Evolutionary conservation across 2,329 filamentous ascomycete species (phyloP), one percentile per base, ranked within the genome.

Genomic region (Pseudocercospora musae): DNA sequence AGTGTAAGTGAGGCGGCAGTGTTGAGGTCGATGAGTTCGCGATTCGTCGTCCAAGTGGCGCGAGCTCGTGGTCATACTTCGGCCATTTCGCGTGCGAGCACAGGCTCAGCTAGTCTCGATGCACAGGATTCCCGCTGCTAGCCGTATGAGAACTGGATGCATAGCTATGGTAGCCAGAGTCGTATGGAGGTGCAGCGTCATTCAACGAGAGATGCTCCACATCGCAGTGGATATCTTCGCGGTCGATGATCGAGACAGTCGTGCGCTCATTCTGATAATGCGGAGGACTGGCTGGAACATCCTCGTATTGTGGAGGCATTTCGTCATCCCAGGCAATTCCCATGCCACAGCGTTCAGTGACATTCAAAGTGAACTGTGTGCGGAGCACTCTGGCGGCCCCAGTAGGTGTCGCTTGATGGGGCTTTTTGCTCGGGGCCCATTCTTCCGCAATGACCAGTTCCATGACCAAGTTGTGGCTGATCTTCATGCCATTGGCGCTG

Each of bases 291-390:
- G 87, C 88, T 0, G 94, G 93, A 46, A 98, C 92, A 73, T 98
- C 92, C 77, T 95, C 89, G 78, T 99, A 99, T 69, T 96, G 86
- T 0, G 94, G 94, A 11, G 94, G 94, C 72, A 91, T 88, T 80
- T 99, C 94, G 78, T 97, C 94, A 70, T 98, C 94, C 94, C 95
- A 99, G 69, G 90, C 91, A 71, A 99, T 93, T 56, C 94, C 93
- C 74, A 96, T 85, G 18, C 94, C 94, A 20, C 86, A 85, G 63
- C 91, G 86, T 78, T 96, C 90, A 3, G 93, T 97, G 59, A 98
- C 84, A 61, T 87, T 81, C 58, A 95, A 83, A 70, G 85, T 87
- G 80, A 97, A 98, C 75, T 96, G 91, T 85, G 96, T 97, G 68
- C 94, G 86, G 64, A 99, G 82, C 57, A 98, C 94, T 66, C 94